These are phyloP conservation scores for Bertia moriformis DNA, from an alignment of 2,329 filamentous ascomycete species.

Conservation along the genomic window DNA sequence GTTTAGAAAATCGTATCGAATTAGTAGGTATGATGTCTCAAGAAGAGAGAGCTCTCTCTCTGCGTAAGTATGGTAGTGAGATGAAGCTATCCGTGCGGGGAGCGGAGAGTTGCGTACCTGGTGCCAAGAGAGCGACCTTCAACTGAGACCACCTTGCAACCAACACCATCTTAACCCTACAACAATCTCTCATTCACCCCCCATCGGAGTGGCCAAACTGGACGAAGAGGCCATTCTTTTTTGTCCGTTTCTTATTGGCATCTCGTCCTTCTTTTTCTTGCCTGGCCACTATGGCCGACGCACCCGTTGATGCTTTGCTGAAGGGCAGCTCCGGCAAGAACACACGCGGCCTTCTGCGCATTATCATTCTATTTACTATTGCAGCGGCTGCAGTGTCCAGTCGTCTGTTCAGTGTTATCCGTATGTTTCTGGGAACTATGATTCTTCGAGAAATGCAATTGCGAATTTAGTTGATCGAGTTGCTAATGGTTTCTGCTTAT, in stretches of 20 bases:
- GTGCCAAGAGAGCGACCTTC: constrained; percentile 1
- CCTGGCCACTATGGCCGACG: background rate
- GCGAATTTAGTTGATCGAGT: background rate
- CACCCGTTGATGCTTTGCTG: constrained; percentile 40
- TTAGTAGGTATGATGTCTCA: too few species aligned
- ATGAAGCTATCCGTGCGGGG: too few species aligned
- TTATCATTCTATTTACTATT: constrained; percentile 82
- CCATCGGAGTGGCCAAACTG: background rate
- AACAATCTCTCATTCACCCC: background rate
- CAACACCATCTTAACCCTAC: background rate
- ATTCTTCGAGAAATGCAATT: too few species aligned
- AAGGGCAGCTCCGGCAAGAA: constrained; percentile 68
- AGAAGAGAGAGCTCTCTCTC: too few species aligned
- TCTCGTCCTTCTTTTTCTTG: background rate
- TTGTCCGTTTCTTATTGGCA: background rate
- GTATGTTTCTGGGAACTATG: constrained; percentile 39
- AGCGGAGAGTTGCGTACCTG: background rate
- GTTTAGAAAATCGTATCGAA: too few species aligned
- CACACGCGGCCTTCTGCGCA: constrained; percentile 69
- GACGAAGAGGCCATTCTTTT: background rate
- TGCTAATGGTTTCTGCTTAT: background rate
- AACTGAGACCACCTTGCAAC: background rate
- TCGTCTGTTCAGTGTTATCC: constrained; percentile 94
- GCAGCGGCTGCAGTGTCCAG: constrained; percentile 82
- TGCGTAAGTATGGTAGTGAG: too few species aligned